A percentile compares a stretch with the other conserved stretches of the same genome.
Evolutionary conservation across 192 early-diverging fungal genomes (phyloP).

Genomic region (Linnemannia exigua): DNA sequence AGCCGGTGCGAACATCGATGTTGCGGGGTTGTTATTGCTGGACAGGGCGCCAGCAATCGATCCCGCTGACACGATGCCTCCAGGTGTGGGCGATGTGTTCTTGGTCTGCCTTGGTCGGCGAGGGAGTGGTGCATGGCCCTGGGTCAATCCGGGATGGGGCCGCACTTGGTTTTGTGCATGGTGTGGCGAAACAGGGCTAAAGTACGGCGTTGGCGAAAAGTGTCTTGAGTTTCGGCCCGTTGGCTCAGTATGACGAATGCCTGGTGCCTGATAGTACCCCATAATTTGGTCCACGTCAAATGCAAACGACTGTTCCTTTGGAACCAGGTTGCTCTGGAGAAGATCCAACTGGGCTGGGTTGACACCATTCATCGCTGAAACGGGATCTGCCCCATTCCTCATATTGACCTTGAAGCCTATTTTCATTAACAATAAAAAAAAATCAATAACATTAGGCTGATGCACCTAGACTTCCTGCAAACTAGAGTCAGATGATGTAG

Average conservation of each 20-base stretch:
- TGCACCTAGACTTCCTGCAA: no score
- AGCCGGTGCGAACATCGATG: neutral
- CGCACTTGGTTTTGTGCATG: constrained; percentile 27
- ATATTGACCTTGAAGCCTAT: constrained; percentile 43
- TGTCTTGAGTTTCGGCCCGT: constrained; percentile 42
- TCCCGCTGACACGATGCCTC: neutral
- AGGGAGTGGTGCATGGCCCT: constrained; percentile 48
- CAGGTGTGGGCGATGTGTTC: constrained; percentile 35
- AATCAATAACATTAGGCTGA: neutral
- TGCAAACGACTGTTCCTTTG: constrained; percentile 48
- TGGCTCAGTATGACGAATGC: constrained; percentile 29
- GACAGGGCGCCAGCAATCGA: neutral
- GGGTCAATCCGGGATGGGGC: constrained; percentile 41
- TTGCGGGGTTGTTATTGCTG: neutral
- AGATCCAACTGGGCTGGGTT: constrained; percentile 17
- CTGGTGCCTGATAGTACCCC: constrained; percentile 44
- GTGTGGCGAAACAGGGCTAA: constrained; percentile 35
- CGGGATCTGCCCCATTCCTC: constrained; percentile 25
- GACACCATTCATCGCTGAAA: neutral
- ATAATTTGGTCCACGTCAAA: constrained; percentile 56
- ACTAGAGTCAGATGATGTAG: no score
- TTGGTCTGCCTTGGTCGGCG: constrained; percentile 49
- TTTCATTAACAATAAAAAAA: neutral
- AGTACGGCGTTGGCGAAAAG: constrained; percentile 54
- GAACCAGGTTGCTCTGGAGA: neutral